A percentile compares a stretch with the other conserved stretches of the same genome.
Conservation (phyloP, 306 rosid species). For the Inga laurina region DNA sequence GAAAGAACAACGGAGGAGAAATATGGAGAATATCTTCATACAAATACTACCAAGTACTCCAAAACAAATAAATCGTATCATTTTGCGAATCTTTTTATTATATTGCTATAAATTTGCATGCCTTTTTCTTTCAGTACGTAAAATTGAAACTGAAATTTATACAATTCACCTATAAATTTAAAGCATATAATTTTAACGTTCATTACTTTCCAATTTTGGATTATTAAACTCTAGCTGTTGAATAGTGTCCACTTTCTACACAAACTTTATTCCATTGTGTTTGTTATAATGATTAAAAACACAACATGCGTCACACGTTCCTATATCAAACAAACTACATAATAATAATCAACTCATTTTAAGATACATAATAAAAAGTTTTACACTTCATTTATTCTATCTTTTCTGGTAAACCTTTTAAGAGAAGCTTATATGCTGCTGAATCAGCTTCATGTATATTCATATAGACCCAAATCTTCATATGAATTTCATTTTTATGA, state of each 20-base stretch:
- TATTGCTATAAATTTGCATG: not conserved
- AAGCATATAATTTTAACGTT: not conserved
- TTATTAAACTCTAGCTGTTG: not conserved
- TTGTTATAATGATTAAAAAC: not conserved
- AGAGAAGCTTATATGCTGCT: not conserved
- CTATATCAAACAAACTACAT: not conserved
- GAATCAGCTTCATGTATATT: slow-evolving; percentile 34
- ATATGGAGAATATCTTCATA: not conserved
- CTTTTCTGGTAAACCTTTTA: not conserved
- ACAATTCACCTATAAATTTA: no score
- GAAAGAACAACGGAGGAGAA: not conserved
- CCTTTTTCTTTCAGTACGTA: not conserved
- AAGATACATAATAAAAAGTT: not conserved
- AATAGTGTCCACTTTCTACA: not conserved
- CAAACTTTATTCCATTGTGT: not conserved
- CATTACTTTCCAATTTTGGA: not conserved
- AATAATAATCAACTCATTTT: not conserved
- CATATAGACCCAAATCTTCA: not conserved
- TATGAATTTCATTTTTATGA: slow-evolving; percentile 22
- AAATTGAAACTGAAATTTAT: no score
- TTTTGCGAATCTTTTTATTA: not conserved
- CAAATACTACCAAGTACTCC: not conserved
- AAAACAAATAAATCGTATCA: not conserved
- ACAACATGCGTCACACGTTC: not conserved
- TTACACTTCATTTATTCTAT: not conserved